Evolutionary conservation across 257 asterid genomes (phyloP), one percentile per base, ranked within the genome.

Genomic region (Solanum megistacrolobum): DNA sequence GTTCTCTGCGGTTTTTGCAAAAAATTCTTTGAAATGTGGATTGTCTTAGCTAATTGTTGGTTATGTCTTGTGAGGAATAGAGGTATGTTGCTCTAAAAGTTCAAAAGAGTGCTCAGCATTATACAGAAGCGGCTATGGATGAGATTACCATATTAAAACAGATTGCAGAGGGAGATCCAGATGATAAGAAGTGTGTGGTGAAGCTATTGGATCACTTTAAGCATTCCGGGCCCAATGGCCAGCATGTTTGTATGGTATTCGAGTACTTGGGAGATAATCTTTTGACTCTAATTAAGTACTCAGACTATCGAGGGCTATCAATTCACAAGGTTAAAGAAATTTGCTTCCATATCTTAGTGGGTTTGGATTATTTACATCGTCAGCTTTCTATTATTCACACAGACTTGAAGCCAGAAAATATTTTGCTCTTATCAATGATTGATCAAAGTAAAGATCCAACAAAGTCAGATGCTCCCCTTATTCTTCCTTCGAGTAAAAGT

Each of bases 211-310:
- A 97, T 92, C 95, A 97, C 88, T 97, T 97, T 86, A 96, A 97
- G 96, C 99, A 96, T 92, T 94, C 97, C 36, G 99, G 99, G 34
- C 98, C 98, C 7, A 97, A 97, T 76, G 99, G 99, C 27, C 98
- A 95, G 86, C 99, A 97, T 69, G 97, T 97, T 18, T 97, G 99
- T 88, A 97, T 97, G 99, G 98, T 97, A 62, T 95, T 97, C 81
- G 99, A 97, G 86, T 97, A 93, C 90, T 89, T 97, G 89, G 99
- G 99, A 20, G 99, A 97, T 90, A 97, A 95, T 89, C 98, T 97
- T 76, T 89, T 96, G 93, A 94, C 99, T 46, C 92, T 97, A 20
- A 95, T 97, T 29, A 97, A 96, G 92, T 96, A 96, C 89, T 91
- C 98, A 1, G 98, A 93, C 86, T 95, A 97, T 89, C 91, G 92